A percentile compares a stretch with the other conserved stretches of the same genome.
Conservation (phyloP, 495 filamentous ascomycete species). For the Glutinoglossum americanum region DNA sequence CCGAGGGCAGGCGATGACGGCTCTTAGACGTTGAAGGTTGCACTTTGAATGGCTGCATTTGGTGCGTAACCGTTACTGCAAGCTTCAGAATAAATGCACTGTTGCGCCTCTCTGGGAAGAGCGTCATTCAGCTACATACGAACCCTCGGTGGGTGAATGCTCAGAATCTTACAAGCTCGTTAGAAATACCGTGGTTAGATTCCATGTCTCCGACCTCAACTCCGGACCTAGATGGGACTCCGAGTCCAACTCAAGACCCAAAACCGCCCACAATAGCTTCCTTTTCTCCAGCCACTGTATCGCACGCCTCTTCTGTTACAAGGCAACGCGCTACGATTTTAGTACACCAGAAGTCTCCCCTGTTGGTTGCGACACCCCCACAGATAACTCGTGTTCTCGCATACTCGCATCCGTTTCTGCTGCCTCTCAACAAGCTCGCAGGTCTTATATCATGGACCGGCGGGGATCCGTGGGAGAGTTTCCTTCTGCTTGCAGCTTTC, state of each 20-base stretch:
- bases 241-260: conserved; percentile 17
- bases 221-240: conserved; percentile 11
- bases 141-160: not conserved
- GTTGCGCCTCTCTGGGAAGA: not conserved
- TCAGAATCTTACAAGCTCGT: conserved; percentile 3
- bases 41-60: conserved; percentile 8
- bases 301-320: conserved; percentile 42
- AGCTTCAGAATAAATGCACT: not conserved
- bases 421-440: conserved; percentile 61
- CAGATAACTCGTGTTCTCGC: conserved; percentile 80
- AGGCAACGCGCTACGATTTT: conserved; percentile 74
- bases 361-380: conserved; percentile 82
- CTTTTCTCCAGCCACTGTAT: conserved; percentile 67
- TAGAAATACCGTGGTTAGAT: conserved; percentile 43
- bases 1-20: not conserved
- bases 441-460: conserved; percentile 86
- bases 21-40: conserved; percentile 4
- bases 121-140: not conserved
- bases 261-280: conserved; percentile 56
- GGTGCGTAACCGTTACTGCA: conserved; percentile 1
- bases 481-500: conserved; percentile 62
- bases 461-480: conserved; percentile 88
- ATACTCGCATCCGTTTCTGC: conserved; percentile 81
- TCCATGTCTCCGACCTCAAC: conserved; percentile 28
- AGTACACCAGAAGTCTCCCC: conserved; percentile 86